Base-by-base conservation (phyloP, 164 flowering plant species). In the Tetracentron sinense region DNA sequence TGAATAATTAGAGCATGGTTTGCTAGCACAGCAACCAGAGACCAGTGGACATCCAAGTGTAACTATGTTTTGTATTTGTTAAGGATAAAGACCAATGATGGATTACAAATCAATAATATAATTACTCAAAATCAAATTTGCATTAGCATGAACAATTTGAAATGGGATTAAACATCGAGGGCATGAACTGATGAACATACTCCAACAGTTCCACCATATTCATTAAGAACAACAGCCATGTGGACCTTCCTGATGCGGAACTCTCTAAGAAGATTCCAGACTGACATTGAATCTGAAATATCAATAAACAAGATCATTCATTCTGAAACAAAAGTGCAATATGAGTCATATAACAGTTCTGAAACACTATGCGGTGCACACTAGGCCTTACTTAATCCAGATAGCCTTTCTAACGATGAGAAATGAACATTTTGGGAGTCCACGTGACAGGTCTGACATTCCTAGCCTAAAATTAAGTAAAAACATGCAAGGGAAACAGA, bases 171-270 rank as follows among this genome's bases (percentile, higher is more conserved):
- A 61, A 66, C 23, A 42, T 12, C 2, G 56, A 68, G 51, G 56
- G 51, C 51, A 28, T 27, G 28, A n/a, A n/a, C n/a, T n/a, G n/a
- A n/a, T n/a, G n/a, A 68, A 76, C 96, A 69, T 88, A 95, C 99
- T 67, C 99, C 99, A 14, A 92, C 83, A 69, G 99, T 88, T 73
- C 99, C 99, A 52, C 99, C 99, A 75, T 95, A 95, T 74, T 95
- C 99, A 44, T 95, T 95, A 22, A 92, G 91, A 70, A 95, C 96
- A 74, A 95, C 88, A 66, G 99, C 98, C 98, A 95, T 95, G 85
- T 95, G 99, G 62, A 95, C 98, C 86, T 92, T 95, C 72, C 98
- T 80, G 70, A 95, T 90, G 49, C 99, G 97, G 53, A 92, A 95
- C 73, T 95, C 97, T 75, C 98, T 82, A 61, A 92, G 93, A 73